A percentile compares a stretch with the other conserved stretches of the same genome.
Conservation (phyloP, 495 filamentous ascomycete genomes). For the Thozetella sp. region DNA sequence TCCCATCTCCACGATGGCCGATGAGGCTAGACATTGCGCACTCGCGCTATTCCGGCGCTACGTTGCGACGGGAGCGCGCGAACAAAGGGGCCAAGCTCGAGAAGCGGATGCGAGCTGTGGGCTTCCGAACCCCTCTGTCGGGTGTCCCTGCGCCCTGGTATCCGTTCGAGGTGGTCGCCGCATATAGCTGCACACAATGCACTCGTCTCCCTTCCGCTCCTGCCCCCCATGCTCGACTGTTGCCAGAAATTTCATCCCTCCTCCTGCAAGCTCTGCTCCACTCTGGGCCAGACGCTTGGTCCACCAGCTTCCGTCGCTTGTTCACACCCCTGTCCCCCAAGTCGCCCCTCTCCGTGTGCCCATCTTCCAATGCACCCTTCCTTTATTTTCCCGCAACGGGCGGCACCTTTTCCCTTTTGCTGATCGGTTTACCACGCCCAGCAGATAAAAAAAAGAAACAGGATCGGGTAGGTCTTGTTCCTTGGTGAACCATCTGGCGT, state of each 20-base stretch:
- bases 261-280: slow-evolving; percentile 4
- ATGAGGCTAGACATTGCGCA: too few relatives aligned
- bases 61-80: too few relatives aligned
- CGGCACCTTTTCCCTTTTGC: slow-evolving; percentile 14
- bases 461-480: background rate
- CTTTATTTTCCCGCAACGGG: slow-evolving; percentile 30
- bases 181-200: background rate
- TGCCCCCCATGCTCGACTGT: background rate
- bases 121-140: too few relatives aligned
- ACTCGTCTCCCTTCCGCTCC: background rate
- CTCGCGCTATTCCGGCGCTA: too few relatives aligned
- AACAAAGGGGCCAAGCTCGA: too few relatives aligned
- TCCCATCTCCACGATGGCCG: too few relatives aligned
- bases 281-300: slow-evolving; percentile 34
- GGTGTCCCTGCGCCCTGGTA: too few relatives aligned
- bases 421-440: slow-evolving; percentile 11
- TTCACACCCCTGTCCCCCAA: slow-evolving; percentile 11
- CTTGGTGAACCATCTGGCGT: background rate
- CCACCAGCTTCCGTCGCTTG: slow-evolving; percentile 32
- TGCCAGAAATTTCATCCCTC: slow-evolving; percentile 4
- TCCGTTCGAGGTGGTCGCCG: too few relatives aligned
- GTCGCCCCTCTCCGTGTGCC: slow-evolving; percentile 10
- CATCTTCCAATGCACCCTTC: slow-evolving; percentile 27
- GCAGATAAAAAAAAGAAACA: background rate
- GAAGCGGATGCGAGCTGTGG: too few relatives aligned